phyloP scores from a whole-genome alignment of 2,329 filamentous ascomycete species.

The Fusarium sp. region DNA sequence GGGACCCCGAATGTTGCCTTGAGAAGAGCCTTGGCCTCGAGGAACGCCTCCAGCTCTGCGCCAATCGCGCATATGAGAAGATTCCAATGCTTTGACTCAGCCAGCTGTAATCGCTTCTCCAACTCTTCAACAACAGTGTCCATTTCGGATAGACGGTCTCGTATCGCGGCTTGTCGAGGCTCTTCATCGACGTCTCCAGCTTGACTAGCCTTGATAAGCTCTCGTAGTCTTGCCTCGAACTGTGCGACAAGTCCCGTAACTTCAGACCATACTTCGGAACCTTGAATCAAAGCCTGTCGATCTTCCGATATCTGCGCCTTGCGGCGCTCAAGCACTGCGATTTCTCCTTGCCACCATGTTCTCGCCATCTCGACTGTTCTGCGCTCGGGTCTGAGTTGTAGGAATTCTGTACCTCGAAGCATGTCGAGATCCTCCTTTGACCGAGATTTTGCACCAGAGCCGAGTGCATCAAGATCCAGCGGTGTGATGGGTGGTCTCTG shows the following conservation, averaged over 20 bases:
- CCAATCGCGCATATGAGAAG: conserved; percentile 80
- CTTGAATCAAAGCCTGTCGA: conserved; percentile 73
- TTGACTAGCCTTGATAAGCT: conserved; percentile 58
- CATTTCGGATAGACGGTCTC: conserved; percentile 66
- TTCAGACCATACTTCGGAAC: conserved; percentile 73
- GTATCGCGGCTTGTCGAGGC: conserved; percentile 54
- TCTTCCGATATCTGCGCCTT: conserved; percentile 70
- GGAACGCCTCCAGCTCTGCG: conserved; percentile 76
- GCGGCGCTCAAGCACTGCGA: conserved; percentile 64
- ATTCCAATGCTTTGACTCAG: conserved; percentile 75
- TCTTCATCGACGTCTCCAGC: conserved; percentile 48
- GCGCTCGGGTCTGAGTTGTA: conserved; percentile 70
- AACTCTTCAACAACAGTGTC: conserved; percentile 65
- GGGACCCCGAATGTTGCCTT: conserved; percentile 29
- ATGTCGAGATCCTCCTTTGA: conserved; percentile 40
- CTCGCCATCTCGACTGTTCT: conserved; percentile 77
- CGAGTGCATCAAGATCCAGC: conserved; percentile 60
- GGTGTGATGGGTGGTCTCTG: conserved; percentile 66
- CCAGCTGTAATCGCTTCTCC: conserved; percentile 63
- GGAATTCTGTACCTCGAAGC: conserved; percentile 63
- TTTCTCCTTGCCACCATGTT: conserved; percentile 76
- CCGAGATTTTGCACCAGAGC: conserved; percentile 18
- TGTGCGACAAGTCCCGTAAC: conserved; percentile 67
- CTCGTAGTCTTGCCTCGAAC: conserved; percentile 74
- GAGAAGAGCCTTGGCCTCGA: conserved; percentile 69